Conservation (phyloP, 148 eudicot species). For the Simmondsia chinensis region DNA sequence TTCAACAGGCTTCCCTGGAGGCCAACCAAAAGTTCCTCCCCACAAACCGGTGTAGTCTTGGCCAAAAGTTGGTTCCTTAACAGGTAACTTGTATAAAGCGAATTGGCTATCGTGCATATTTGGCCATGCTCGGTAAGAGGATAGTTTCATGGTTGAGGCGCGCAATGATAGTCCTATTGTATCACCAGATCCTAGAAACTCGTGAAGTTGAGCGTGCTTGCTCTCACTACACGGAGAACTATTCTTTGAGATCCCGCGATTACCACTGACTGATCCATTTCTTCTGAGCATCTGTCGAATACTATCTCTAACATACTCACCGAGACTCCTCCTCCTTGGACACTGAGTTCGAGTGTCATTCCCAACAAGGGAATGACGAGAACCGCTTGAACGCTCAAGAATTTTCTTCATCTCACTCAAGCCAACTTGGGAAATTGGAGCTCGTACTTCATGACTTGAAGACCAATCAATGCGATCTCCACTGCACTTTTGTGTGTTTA, state of each 20-base stretch:
- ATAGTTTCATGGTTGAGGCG: conserved; percentile 56
- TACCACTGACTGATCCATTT: conserved; percentile 39
- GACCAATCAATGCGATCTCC: conserved; percentile 24
- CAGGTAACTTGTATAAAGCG: conserved; percentile 75
- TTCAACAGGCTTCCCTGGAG: conserved; percentile 65
- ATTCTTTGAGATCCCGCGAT: conserved; percentile 28
- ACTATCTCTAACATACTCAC: conserved; percentile 48
- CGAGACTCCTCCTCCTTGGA: conserved; percentile 46
- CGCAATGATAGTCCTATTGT: conserved; percentile 60
- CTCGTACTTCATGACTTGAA: conserved; percentile 19
- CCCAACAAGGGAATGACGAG: conserved; percentile 27
- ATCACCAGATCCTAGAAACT: conserved; percentile 57
- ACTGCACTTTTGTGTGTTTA: conserved; percentile 40
- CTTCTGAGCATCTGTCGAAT: conserved; percentile 48
- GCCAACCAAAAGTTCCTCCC: conserved; percentile 94
- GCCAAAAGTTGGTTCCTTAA: conserved; percentile 27
- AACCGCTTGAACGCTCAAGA: conserved; percentile 41
- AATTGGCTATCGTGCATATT: conserved; percentile 75
- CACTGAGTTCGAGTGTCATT: conserved; percentile 32
- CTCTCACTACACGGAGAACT: conserved; percentile 42
- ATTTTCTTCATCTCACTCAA: conserved; percentile 47
- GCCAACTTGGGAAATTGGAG: conserved; percentile 39
- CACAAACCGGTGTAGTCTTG: conserved; percentile 67
- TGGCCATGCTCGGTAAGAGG: conserved; percentile 79
- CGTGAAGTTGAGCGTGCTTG: conserved; percentile 61